Percentiles rank a stretch among this genome's conserved stretches.
Conservation (phyloP, 352 stramenopile genomes). For the Globisporangium acanthophoron region DNA sequence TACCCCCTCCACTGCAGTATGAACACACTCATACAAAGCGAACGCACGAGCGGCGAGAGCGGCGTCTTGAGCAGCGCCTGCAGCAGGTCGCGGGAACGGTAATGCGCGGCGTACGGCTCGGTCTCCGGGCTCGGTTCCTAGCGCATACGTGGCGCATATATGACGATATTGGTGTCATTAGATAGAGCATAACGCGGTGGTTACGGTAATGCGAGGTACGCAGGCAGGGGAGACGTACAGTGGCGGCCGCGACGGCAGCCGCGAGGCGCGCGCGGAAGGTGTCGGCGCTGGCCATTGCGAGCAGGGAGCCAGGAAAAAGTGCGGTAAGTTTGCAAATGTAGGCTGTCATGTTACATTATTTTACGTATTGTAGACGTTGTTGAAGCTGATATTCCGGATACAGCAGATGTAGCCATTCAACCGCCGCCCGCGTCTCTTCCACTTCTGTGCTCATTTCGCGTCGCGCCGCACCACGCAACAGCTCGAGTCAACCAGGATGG, state of each 20-base stretch:
- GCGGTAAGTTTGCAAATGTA: background rate
- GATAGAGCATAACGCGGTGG: background rate
- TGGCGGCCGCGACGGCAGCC: too few relatives aligned
- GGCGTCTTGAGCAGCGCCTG: conserved; percentile 40
- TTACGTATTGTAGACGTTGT: background rate
- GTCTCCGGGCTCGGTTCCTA: conserved; percentile 39
- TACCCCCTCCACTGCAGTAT: too few relatives aligned
- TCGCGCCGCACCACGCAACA: too few relatives aligned
- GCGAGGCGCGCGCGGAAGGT: background rate
- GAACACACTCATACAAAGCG: background rate
- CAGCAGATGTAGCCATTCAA: too few relatives aligned
- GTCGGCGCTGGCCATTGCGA: background rate
- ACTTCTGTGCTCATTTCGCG: too few relatives aligned
- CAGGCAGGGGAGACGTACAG: background rate
- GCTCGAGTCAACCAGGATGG: background rate
- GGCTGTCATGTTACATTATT: background rate
- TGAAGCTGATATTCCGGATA: background rate
- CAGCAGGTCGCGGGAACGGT: conserved; percentile 49
- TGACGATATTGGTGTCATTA: background rate
- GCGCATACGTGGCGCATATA: background rate
- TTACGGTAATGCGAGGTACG: too few relatives aligned
- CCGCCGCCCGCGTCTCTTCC: too few relatives aligned
- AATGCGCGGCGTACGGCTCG: conserved; percentile 43
- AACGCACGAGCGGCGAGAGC: conserved; percentile 22
- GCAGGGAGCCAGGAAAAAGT: background rate